Evolutionary conservation across 2,329 filamentous ascomycete genomes (phyloP), one percentile per base, ranked within the genome.

Genomic region (Rachicladosporium sp.): DNA sequence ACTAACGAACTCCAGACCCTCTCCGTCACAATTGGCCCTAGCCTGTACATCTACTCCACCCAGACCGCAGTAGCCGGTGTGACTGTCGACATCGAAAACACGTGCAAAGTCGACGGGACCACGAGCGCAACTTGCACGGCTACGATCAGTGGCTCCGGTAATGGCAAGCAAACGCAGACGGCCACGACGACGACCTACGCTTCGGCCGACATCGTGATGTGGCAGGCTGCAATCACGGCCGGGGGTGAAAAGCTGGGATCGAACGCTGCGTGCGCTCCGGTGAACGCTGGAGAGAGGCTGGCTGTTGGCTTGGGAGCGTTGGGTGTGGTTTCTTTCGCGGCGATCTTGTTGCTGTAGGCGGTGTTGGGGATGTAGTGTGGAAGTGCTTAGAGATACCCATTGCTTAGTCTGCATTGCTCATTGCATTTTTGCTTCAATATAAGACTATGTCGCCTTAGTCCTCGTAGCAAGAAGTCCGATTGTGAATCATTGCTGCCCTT

Each of bases 71-170:
- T 33, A 10, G 15, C 34, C 12, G 39, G 39, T 19, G 34, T 41
- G 31, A 32, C 36, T 30, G 36, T 37, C 21, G 29, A 41, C 23
- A 37, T 41, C 33, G 34, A 41, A 33, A 37, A 36, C 31, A 41
- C 39, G 34, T 41, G 39, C 31, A 35, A 33, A 33, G 34, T 41
- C 34, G 35, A 33, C 39, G 35, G 33, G 10, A 12, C 15, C 30
- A 27, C 23, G 23, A 33, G 31, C 35, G 39, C 39, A 13, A 37
- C 34, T 13, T 41, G 39, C 35, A 41, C 39, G 34, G 39, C 36
- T 11, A 36, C 39, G 21, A 37, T 35, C 39, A 41, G 39, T 35
- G 36, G 39, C 34, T 41, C 39, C 33, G 39, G 33, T 30, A 35
- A 33, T 10, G 39, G 31, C 12, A 36, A 21, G 10, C 37, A 34